Evolutionary conservation across 2,329 filamentous ascomycete species (phyloP), one percentile per base, ranked within the genome.

Genomic region (Phaeoacremonium minimum): DNA sequence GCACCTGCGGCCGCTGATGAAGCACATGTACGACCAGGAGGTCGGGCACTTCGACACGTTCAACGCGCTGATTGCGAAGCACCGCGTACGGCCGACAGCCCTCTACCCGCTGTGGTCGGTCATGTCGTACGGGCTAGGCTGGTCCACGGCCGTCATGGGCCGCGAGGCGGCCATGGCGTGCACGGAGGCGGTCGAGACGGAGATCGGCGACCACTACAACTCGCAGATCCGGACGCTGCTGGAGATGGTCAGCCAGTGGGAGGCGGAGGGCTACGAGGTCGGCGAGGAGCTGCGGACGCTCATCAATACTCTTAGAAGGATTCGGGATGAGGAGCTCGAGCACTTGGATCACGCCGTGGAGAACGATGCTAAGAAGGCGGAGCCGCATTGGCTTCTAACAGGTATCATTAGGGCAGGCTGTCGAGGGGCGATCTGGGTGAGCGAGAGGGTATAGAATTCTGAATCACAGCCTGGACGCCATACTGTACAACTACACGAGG

Each of bases 1-100:
- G 1, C 86, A 95, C 56, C 80, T 98, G 14, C 83, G 87, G 6
- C 85, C 88, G 1, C 67, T 97, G 19, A 95, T 98, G 88, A 79
- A 83, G 51, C 93, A 97, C 73, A 98, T 98, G 93, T 90, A 95
- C 69, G 87, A 93, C 52, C 93, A 98, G 60, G 93, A 98, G 69
- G 88, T 79, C 11, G 84, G 80, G 7, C 93, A 98, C 62, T 81
- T 97, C 49, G 63, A 68, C 4, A 93, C 83, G 22, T 98, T 97
- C 74, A 95, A 95, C 61, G 53, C 69, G 4, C 74, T 97, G 17
- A 70, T 97, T 5, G 80, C 85, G 14, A 85, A 83, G 52, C 93
- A 97, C 61, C 87, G 89, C 38, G 81, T 98, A 35, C 86, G 93
- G 0, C 93, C 93, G 0, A 96, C 93, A 1, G 87, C 85, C 11